Base-by-base conservation (phyloP, 1,284 basidiomycete genomes). In the Rhodofomes roseus region DNA sequence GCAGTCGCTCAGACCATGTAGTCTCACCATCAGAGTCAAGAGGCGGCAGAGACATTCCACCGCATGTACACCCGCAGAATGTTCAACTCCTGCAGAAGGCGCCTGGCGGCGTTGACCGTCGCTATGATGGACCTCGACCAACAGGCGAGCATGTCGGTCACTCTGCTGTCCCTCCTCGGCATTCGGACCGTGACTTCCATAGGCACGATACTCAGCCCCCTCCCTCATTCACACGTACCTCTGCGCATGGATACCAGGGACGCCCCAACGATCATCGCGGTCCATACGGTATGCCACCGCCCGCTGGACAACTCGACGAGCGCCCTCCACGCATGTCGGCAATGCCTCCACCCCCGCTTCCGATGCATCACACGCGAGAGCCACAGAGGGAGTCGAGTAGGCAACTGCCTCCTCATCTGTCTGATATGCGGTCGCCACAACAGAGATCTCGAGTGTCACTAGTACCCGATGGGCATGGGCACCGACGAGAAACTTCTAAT, bases 41-140 rank as follows among this genome's bases (percentile, higher is more conserved):
- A 60, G 69, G 67, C 58, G 68, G 75, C 60, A 79, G 84, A 62
- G 81, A 85, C 34, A 68, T 73, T 29, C 74, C 79, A 60, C 69
- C 81, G 65, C 81, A 74, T 63, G 76, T 69, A 48, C 72, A 76
- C 41, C 63, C 73, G 37, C 71, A 75, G 59, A 68, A 73, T 57
- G 72, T 84, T 0, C 82, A 83, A 57, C 64, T 85, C 2, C 68
- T 85, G 48, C 84, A 84, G 65, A 86, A 85, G 68, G 66, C 62
- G 9, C 48, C 55, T n/a, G 55, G 44, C 27, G 27, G 37, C 58
- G 53, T 52, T 54, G 54, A 48, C 25, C 46, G 52, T 16, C 59
- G 60, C 6, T 40, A 59, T 1, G 69, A 70, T 20, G 55, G 57
- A n/a, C 64, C 62, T 48, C 62, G 65, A 11, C 63, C 62, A 41